A percentile compares a stretch with the other conserved stretches of the same genome.
Evolutionary conservation across 2,329 filamentous ascomycete genomes (phyloP).

Genomic region (Coniochaeta sp.): DNA sequence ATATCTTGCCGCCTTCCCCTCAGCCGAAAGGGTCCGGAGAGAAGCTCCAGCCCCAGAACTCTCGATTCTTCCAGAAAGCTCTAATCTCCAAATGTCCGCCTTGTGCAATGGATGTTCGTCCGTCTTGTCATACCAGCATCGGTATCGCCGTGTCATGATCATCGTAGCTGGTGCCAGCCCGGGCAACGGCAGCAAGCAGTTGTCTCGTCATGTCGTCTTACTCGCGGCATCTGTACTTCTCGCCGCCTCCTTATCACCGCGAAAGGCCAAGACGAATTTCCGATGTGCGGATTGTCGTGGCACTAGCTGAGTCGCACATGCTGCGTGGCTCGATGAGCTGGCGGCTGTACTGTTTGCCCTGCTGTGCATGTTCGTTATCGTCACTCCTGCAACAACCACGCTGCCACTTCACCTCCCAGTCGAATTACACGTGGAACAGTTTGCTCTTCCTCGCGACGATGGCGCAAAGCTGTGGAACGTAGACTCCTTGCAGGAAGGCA

Average conservation of each 20-base stretch:
- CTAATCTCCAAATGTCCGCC: no score
- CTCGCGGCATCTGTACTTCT: not conserved
- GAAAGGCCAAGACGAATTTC: not conserved
- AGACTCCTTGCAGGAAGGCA: slow-evolving; percentile 1
- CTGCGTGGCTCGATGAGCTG: not conserved
- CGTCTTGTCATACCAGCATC: no score
- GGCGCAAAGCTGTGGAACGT: not conserved
- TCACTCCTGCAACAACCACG: not conserved
- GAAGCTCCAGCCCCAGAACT: not conserved
- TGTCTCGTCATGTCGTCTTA: no score
- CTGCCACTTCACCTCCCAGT: no score
- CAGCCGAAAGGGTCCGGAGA: not conserved
- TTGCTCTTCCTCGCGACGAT: not conserved
- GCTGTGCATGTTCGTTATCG: not conserved
- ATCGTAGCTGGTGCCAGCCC: no score
- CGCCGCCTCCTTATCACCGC: not conserved
- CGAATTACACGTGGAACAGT: no score
- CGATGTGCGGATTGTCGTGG: not conserved
- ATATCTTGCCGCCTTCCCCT: slow-evolving; percentile 1
- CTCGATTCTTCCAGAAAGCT: slow-evolving; percentile 1
- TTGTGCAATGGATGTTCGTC: no score
- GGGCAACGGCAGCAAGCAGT: no score
- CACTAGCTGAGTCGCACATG: not conserved
- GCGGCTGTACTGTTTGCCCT: not conserved
- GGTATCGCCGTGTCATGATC: no score